Conservation (phyloP, 139 green algal species). For the Picochlorum sp. region DNA sequence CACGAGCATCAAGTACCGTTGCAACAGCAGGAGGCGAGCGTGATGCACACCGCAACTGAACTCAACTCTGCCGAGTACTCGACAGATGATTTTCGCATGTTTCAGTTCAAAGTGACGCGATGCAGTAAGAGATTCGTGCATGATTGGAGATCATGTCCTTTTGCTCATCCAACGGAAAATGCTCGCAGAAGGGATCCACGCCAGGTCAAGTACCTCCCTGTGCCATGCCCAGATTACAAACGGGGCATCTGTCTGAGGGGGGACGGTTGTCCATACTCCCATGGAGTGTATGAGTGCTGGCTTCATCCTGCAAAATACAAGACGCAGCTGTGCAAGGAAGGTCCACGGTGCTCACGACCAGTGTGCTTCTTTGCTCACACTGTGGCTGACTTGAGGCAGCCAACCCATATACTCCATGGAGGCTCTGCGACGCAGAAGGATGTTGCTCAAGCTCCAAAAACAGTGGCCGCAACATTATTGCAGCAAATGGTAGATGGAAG, state of each 20-base stretch:
- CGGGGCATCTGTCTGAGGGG: constrained; percentile 44
- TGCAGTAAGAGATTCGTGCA: constrained; percentile 79
- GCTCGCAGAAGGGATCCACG: constrained; percentile 82
- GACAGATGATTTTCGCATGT: constrained; percentile 76
- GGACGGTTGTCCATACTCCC: constrained; percentile 68
- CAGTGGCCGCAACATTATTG: not conserved
- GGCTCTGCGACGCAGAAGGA: not conserved
- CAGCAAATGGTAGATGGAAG: not conserved
- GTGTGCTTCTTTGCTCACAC: constrained; percentile 94
- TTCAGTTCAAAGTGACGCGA: constrained; percentile 72
- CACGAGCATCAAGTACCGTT: not conserved
- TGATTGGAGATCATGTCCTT: constrained; percentile 94
- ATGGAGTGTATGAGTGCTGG: constrained; percentile 88
- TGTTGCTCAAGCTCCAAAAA: not conserved
- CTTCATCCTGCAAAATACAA: constrained; percentile 80
- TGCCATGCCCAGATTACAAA: constrained; percentile 93
- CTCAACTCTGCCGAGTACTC: constrained; percentile 68
- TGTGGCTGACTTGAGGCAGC: constrained; percentile 54
- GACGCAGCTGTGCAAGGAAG: constrained; percentile 83
- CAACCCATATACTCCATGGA: constrained; percentile 11
- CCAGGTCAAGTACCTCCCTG: constrained; percentile 70
- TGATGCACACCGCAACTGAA: constrained; percentile 35
- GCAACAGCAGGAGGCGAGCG: not conserved
- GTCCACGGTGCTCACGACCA: constrained; percentile 52
- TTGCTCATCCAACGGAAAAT: constrained; percentile 94